phyloP scores from a whole-genome alignment of 257 asterid species.

The Mentha longifolia region DNA sequence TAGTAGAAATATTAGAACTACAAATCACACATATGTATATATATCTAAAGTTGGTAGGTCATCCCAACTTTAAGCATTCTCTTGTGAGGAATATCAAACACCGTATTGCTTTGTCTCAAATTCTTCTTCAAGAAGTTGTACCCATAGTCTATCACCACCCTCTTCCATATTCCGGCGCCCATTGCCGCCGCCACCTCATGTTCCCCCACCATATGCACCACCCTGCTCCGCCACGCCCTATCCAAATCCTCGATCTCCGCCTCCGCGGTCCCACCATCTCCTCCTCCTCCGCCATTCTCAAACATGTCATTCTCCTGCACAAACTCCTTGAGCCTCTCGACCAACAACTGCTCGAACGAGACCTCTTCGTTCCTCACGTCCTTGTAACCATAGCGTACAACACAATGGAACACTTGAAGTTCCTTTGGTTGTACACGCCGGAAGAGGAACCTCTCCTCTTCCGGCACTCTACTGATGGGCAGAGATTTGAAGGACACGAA shows the following conservation, averaged over 20 bases:
- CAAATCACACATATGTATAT: too few relatives aligned
- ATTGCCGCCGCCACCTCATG: conserved; percentile 61
- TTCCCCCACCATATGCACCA: conserved; percentile 71
- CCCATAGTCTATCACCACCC: conserved; percentile 53
- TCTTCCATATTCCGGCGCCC: conserved; percentile 50
- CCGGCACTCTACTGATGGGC: conserved; percentile 53
- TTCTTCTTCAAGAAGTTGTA: conserved; percentile 61
- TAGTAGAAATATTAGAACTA: too few relatives aligned
- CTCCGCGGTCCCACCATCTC: background rate
- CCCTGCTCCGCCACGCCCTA: conserved; percentile 44
- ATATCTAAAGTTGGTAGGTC: conserved; percentile 48
- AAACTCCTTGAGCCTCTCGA: conserved; percentile 47
- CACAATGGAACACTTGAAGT: conserved; percentile 53
- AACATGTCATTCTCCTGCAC: conserved; percentile 6
- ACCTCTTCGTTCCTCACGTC: conserved; percentile 48
- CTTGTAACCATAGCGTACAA: conserved; percentile 63
- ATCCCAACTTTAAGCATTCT: conserved; percentile 73
- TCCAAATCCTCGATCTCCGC: conserved; percentile 46
- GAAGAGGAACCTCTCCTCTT: conserved; percentile 58
- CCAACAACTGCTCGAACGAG: conserved; percentile 44
- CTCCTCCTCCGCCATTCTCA: background rate
- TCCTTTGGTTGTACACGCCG: conserved; percentile 51
- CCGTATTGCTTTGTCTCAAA: conserved; percentile 52
- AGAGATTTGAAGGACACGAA: conserved; percentile 62
- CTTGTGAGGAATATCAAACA: conserved; percentile 63